Base-by-base conservation (phyloP, 495 filamentous ascomycete species). In the Pseudomonodictys pantanalensis region DNA sequence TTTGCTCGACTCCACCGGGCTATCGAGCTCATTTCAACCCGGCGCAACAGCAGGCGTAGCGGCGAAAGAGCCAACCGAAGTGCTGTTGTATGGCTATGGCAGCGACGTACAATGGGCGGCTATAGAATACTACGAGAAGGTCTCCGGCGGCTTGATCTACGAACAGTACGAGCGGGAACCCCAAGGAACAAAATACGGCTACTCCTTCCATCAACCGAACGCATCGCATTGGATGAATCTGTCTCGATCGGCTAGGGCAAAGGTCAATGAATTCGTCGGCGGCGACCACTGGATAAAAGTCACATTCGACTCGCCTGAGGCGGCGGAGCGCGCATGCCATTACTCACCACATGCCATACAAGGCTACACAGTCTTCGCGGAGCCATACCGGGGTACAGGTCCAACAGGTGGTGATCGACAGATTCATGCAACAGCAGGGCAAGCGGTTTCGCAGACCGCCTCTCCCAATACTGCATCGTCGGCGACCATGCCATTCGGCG, bases 201-300 rank as follows among this genome's bases (percentile, higher is more conserved):
- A 89, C 71, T 78, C 86, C 29, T 81, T 69, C 32, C 61, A 51
- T 17, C 50, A 55, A 12, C 55, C 65, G 35, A 49, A 67, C 23
- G 47, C 64, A 6, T 52, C 85, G 0, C 78, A 84, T 33, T 77
- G 75, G 35, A 76, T 77, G 32, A 76, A 81, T 5, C 70, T 95
- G 17, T 85, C 89, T 15, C 70, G 78, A 24, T 81, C 83, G 30
- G 89, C 92, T 63, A 84, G 88, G 60, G 78, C 76, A 52, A 88
- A 90, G 69, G 86, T 89, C 56, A 89, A 87, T 72, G 79, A 76
- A 45, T 88, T 87, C 60, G 84, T 84, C 20, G 86, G 89, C 52
- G 91, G 91, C 15, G 81, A 85, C 58, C 83, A 91, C 74, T 96
- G 91, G 91, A 89, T 96, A 64, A 96, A 95, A 67, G 79, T 96